Conservation (phyloP, 148 eudicot genomes). For the Rheum nobile region DNA sequence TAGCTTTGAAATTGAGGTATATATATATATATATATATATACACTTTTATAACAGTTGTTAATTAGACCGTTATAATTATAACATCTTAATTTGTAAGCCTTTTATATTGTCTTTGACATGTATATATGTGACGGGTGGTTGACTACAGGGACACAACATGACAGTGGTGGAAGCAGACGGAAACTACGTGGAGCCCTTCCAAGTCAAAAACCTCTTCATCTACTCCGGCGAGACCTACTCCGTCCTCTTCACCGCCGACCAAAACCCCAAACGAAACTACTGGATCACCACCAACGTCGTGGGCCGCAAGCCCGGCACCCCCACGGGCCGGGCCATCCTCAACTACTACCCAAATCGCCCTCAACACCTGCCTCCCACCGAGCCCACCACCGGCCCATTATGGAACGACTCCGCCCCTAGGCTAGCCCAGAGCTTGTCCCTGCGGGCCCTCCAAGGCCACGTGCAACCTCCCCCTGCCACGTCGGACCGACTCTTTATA, state of each 20-base stretch:
- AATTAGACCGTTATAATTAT: too few relatives aligned
- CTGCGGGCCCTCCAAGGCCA: constrained; percentile 38
- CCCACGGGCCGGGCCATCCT: constrained; percentile 62
- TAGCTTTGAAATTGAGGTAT: constrained; percentile 78
- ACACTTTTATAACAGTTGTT: too few relatives aligned
- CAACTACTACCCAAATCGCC: constrained; percentile 71
- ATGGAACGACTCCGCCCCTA: constrained; percentile 42
- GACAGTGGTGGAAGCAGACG: constrained; percentile 84
- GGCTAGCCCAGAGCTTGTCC: constrained; percentile 41
- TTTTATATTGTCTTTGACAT: too few relatives aligned
- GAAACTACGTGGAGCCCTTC: constrained; percentile 67
- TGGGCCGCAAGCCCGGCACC: constrained; percentile 43
- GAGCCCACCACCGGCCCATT: constrained; percentile 46
- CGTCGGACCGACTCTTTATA: constrained; percentile 39
- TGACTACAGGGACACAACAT: constrained; percentile 52
- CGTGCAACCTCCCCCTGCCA: constrained; percentile 42
- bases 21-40: background rate
- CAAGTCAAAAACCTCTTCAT: constrained; percentile 57
- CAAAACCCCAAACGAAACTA: constrained; percentile 69
- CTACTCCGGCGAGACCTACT: constrained; percentile 87
- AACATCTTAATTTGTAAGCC: too few relatives aligned
- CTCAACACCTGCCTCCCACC: constrained; percentile 28
- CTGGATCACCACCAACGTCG: constrained; percentile 58
- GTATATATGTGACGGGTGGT: too few relatives aligned
- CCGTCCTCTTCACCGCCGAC: constrained; percentile 58